Conservation (phyloP, 2,329 filamentous ascomycete genomes). For the Mollisia scopiformis region DNA sequence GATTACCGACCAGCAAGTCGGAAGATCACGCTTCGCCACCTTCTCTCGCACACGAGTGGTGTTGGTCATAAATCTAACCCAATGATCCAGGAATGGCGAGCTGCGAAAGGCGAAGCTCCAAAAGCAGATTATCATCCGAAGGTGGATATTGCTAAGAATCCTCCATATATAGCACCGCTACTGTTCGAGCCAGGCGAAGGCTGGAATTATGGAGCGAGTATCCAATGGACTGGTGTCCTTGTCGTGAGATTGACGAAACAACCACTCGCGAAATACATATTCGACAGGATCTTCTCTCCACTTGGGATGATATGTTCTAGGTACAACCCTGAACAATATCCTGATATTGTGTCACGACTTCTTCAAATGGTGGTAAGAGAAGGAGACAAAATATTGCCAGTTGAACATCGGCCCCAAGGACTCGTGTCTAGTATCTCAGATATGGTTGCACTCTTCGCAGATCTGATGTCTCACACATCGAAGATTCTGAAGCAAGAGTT, state of each 20-base stretch:
- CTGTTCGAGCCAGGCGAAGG: constrained; percentile 64
- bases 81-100: constrained; percentile 15
- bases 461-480: not conserved
- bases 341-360: not conserved
- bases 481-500: not conserved
- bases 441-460: not conserved
- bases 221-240: constrained; percentile 53
- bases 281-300: not conserved
- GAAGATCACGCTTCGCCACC: constrained; percentile 33
- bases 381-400: not conserved
- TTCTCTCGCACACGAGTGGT: constrained; percentile 32
- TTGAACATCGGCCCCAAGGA: not conserved
- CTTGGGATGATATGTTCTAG: not conserved
- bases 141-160: not conserved
- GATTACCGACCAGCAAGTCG: constrained; percentile 21
- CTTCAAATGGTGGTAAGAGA: not conserved
- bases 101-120: not conserved
- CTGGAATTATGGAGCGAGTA: constrained; percentile 59
- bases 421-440: not conserved
- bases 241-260: not conserved
- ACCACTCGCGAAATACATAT: not conserved
- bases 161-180: constrained; percentile 47
- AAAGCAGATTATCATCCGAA: not conserved
- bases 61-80: constrained; percentile 27
- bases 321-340: not conserved